phyloP scores from a whole-genome alignment of 2,329 filamentous ascomycete genomes.

The Sclerotinia borealis region DNA sequence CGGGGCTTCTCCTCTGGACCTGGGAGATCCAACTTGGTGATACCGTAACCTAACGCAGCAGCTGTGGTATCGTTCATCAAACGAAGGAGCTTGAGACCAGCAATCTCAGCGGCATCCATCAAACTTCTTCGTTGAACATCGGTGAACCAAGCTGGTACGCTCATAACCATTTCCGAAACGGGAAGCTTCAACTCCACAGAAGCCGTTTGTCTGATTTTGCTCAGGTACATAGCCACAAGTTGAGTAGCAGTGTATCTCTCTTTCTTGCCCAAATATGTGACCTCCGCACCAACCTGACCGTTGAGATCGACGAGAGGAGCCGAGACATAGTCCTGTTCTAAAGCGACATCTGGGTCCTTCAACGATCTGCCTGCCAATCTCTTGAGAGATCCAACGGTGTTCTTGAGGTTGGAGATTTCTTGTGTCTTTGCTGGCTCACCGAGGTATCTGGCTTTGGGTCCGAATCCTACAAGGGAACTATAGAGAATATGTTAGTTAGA shows the following conservation, averaged over 20 bases:
- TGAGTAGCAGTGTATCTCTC: slow-evolving; percentile 92
- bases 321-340: slow-evolving; percentile 88
- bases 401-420: slow-evolving; percentile 99
- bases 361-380: slow-evolving; percentile 82
- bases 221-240: slow-evolving; percentile 90
- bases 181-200: slow-evolving; percentile 82
- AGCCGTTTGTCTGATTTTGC: slow-evolving; percentile 87
- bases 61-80: slow-evolving; percentile 98
- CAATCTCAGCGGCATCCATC: slow-evolving; percentile 87
- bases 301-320: slow-evolving; percentile 82
- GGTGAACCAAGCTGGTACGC: slow-evolving; percentile 94
- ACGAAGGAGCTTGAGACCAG: slow-evolving; percentile 84
- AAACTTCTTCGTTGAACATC: slow-evolving; percentile 85
- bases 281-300: slow-evolving; percentile 91
- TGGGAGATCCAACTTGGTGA: slow-evolving; percentile 94
- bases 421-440: slow-evolving; percentile 96
- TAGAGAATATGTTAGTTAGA: slow-evolving; percentile 18
- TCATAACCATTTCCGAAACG: slow-evolving; percentile 89
- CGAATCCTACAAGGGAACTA: slow-evolving; percentile 91
- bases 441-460: slow-evolving; percentile 86
- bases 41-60: slow-evolving; percentile 91
- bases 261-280: slow-evolving; percentile 90
- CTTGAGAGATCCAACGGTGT: slow-evolving; percentile 90
- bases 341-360: slow-evolving; percentile 84
- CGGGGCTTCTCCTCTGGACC: slow-evolving; percentile 83